Evolutionary conservation across 495 filamentous ascomycete species (phyloP), one percentile per base, ranked within the genome.

Genomic region (Aspergillus baeticus): DNA sequence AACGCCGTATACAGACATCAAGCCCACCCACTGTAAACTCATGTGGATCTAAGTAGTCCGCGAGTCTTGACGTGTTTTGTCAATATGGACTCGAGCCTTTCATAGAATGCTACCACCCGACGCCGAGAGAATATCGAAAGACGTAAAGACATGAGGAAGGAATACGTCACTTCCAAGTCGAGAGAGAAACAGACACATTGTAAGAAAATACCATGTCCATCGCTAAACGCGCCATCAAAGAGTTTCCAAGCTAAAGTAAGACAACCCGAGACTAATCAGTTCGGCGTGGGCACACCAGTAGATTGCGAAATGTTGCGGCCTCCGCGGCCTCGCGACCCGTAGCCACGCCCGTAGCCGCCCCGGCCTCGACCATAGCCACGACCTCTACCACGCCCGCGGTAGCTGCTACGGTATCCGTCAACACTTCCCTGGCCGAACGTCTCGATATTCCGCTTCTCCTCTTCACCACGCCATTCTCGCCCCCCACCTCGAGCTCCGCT

Each of bases 401-500:
- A 90, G 51, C 84, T 88, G 51, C 89, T 87, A 13, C 90, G 84
- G 63, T 89, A 92, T 6, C 88, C 84, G 64, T 99, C 94, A 15
- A 99, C 93, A 61, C 91, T 96, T 39, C 93, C 92, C 70, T 96
- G 91, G n/a, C 94, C 94, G 62, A 99, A 99, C 0, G 94, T 99
- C 74, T 99, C 94, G 55, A 99, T 84, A 67, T 99, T 99, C 70
- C 90, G 90, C 72, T 88, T 91, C 60, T 91, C 87, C 68, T 99
- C 94, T 68, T 97, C 92, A 15, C 85, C 87, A 43, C 94, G 84
- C 85, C 93, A 96, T 67, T 96, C 91, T 17, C 89, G 86, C n/a
- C 92, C 93, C 51, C 89, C 90, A 4, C 82, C 77, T 56, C 86
- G 86, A 35, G 77, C 76, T 31, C 77, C 77, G n/a, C 62, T 72